Percentiles rank a stretch among this genome's conserved stretches.
Evolutionary conservation across 1,284 basidiomycete species (phyloP).

Genomic region (Rhodotorula sp.): DNA sequence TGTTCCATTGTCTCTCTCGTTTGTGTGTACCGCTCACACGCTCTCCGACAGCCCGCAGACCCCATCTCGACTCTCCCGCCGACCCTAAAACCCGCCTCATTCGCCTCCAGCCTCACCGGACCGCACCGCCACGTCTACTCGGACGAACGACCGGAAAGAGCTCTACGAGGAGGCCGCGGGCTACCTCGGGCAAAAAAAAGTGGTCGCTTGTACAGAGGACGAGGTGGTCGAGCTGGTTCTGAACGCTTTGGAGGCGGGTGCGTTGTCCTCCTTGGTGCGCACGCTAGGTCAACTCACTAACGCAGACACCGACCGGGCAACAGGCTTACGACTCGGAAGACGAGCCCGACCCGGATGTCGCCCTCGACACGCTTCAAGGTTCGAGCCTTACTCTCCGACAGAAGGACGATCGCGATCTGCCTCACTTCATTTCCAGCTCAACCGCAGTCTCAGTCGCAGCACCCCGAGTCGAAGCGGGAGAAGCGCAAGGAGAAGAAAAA

Average conservation of each 20-base stretch:
- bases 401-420: too few species aligned
- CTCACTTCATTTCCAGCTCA: too few species aligned
- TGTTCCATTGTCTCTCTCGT: too few species aligned
- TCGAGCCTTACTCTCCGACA: too few species aligned
- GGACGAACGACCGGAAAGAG: not conserved
- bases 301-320: too few species aligned
- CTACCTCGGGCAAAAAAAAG: not conserved
- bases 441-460: too few species aligned
- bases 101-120: not conserved
- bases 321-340: too few species aligned
- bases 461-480: too few species aligned
- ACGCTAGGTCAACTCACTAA: too few species aligned
- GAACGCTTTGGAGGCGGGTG: not conserved
- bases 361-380: too few species aligned
- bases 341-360: too few species aligned
- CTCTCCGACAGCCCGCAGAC: not conserved
- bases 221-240: not conserved
- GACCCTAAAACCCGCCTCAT: not conserved
- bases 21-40: not conserved
- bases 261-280: not conserved
- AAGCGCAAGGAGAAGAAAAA: too few species aligned
- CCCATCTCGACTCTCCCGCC: not conserved
- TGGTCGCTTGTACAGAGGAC: not conserved
- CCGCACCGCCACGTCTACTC: conserved; percentile 2
- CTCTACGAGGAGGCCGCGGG: not conserved